phyloP scores from a whole-genome alignment of 805 yeast species.

The Maudiozyma serrabonitensis region DNA sequence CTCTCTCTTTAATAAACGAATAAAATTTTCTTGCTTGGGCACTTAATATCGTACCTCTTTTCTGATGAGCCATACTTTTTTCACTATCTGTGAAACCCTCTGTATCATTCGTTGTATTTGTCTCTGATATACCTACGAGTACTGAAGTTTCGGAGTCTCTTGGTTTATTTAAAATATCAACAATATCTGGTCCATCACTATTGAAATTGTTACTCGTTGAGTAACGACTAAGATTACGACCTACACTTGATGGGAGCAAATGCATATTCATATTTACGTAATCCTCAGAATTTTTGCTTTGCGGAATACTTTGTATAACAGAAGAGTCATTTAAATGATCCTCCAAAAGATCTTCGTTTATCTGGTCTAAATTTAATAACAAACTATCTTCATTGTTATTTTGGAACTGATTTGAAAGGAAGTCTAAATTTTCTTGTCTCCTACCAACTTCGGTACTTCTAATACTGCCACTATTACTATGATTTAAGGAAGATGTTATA shows the following conservation, averaged over 20 bases:
- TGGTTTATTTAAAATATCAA: constrained; percentile 12
- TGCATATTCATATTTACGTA: constrained; percentile 18
- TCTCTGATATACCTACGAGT: neutral
- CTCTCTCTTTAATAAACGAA: constrained; percentile 21
- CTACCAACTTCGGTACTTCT: constrained; percentile 23
- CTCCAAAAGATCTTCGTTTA: constrained; percentile 23
- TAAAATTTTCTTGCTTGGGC: constrained; percentile 22
- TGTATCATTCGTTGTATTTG: neutral
- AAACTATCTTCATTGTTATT: constrained; percentile 5
- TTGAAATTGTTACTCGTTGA: constrained; percentile 8
- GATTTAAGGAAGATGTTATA: constrained; percentile 6
- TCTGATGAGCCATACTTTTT: neutral
- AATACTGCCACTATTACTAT: constrained; percentile 18
- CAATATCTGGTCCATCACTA: constrained; percentile 7
- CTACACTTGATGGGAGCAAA: constrained; percentile 27
- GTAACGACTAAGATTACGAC: constrained; percentile 15
- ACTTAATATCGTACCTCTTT: constrained; percentile 9
- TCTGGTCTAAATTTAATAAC: constrained; percentile 21
- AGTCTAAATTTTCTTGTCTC: constrained; percentile 6
- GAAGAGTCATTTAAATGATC: constrained; percentile 2
- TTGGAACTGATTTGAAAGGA: neutral
- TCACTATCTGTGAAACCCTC: neutral
- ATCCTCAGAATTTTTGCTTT: constrained; percentile 4
- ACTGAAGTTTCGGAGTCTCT: too few species aligned
- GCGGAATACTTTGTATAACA: neutral